Evolutionary conservation across 345 rosid species (phyloP).

Genomic region (Citrus inodora): DNA sequence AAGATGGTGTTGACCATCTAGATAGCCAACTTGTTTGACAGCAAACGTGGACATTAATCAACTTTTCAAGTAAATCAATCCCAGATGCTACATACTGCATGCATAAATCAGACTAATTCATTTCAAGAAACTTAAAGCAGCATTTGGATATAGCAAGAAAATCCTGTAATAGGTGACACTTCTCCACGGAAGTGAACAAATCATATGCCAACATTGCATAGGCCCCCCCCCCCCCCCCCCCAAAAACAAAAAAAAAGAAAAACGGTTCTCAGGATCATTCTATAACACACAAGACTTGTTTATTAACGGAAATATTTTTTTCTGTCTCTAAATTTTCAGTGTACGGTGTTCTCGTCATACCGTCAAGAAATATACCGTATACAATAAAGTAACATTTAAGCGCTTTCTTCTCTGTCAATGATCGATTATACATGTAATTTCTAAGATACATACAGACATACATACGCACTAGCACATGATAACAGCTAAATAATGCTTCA

Average conservation of each 20-base stretch:
- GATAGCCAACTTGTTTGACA: too few relatives aligned
- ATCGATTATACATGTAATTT: too few relatives aligned
- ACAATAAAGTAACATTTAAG: neutral
- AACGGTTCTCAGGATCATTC: too few relatives aligned
- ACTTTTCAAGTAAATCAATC: neutral
- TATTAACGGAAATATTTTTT: neutral
- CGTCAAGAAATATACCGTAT: too few relatives aligned
- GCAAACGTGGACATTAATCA: constrained; percentile 2
- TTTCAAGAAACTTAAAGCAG: neutral
- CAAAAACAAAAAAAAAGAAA: too few relatives aligned
- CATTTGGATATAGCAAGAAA: neutral
- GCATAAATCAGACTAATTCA: neutral
- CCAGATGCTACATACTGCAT: neutral
- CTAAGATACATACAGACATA: neutral
- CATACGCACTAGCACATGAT: neutral
- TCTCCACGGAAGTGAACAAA: neutral
- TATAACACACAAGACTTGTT: neutral
- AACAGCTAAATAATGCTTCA: neutral
- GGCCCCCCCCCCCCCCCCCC: too few relatives aligned
- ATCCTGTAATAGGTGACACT: neutral
- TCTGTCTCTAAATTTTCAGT: too few relatives aligned
- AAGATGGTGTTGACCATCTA: too few relatives aligned
- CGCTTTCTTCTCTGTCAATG: neutral
- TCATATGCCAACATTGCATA: too few relatives aligned
- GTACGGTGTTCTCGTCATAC: neutral